Percentiles rank a stretch among this genome's conserved stretches.
Conservation (phyloP, 2,329 filamentous ascomycete genomes). For the Chaetomium sp. region DNA sequence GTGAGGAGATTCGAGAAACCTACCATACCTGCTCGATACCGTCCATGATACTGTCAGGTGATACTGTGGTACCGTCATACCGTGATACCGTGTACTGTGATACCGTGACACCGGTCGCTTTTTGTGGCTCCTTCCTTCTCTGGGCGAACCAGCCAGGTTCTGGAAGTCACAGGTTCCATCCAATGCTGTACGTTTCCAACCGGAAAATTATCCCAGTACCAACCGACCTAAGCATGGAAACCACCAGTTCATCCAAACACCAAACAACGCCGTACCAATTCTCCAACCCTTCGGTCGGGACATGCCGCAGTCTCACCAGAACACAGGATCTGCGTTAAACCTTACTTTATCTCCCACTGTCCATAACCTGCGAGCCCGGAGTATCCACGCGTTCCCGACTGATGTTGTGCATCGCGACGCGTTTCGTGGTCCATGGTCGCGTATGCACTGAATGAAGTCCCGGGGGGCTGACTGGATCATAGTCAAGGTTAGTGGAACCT, state of each 20-base stretch:
- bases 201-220: constrained; percentile 1
- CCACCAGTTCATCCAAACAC: constrained; percentile 5
- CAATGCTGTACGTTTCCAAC: background rate
- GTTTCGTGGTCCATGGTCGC: background rate
- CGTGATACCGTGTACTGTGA: background rate
- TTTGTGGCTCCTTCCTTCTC: constrained; percentile 5
- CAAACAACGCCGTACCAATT: background rate
- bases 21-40: background rate
- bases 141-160: background rate
- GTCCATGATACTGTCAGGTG: too few species aligned
- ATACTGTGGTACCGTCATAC: background rate
- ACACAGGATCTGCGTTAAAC: constrained; percentile 21
- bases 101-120: background rate
- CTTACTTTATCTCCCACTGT: constrained; percentile 11
- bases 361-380: background rate
- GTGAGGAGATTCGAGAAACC: background rate
- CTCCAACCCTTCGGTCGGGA: background rate
- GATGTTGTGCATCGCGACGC: background rate
- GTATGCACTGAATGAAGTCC: background rate
- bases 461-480: background rate
- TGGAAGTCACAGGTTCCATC: background rate
- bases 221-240: background rate
- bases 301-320: constrained; percentile 19
- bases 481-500: background rate
- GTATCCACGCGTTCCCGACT: background rate